These are phyloP conservation scores for Botrytis deweyae DNA, from an alignment of 2,329 filamentous ascomycete genomes.

Conservation along the genomic window DNA sequence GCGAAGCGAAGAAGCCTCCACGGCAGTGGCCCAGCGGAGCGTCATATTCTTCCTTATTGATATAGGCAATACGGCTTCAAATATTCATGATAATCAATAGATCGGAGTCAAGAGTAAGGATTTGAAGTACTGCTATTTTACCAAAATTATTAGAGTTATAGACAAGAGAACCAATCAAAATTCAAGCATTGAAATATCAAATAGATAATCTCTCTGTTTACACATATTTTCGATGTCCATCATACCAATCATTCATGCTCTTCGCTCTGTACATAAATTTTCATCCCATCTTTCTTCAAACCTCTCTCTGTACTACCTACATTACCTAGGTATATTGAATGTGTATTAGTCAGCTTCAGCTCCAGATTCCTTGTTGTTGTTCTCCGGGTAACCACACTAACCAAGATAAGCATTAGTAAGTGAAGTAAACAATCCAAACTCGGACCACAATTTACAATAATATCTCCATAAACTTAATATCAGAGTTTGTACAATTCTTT, in stretches of 20 bases:
- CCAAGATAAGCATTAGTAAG: slow-evolving; percentile 11
- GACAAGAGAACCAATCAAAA: neutral
- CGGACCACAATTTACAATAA: slow-evolving; percentile 14
- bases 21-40: slow-evolving; percentile 5
- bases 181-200: neutral
- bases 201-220: neutral
- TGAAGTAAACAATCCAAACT: slow-evolving; percentile 21
- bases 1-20: slow-evolving; percentile 4
- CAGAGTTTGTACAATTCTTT: slow-evolving; percentile 9
- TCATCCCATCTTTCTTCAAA: neutral
- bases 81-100: neutral
- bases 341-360: neutral
- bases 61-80: neutral
- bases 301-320: no score
- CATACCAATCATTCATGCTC: neutral
- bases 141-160: neutral
- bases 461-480: slow-evolving; percentile 15
- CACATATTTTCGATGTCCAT: neutral
- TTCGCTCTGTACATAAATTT: neutral
- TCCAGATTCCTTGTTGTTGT: neutral
- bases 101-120: neutral
- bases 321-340: no score
- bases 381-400: slow-evolving; percentile 11
- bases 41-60: neutral
- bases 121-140: neutral